Base-by-base conservation (phyloP, 75 land plant species). In the Larix kaempferi region DNA sequence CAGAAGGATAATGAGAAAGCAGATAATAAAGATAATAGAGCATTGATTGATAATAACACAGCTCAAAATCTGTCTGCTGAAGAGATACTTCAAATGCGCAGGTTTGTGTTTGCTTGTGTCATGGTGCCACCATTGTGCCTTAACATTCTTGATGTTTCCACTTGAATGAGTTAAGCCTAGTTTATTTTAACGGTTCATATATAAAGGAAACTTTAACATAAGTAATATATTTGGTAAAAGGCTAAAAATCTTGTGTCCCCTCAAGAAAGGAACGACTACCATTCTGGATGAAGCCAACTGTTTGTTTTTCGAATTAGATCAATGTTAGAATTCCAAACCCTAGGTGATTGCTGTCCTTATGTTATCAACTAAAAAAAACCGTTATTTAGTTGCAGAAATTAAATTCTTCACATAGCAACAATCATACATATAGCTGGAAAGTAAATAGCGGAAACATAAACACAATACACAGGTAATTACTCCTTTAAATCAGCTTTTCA, bases 1-100 rank as follows among this genome's bases (percentile, higher is more conserved):
- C 80, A 71, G 65, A 77, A 78, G 57, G 44, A 22, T 57, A 76
- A 67, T 52, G 69, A 72, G 37, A 76, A 78, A 15, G 84, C 71
- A 0, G 89, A 84, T 16, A 58, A 58, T 21, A 87, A 73, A 79
- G 99, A 97, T 57, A 97, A 97, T 66, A 73, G 99, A 71, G 73
- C 82, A 37, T 41, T 97, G 21, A 58, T 97, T 77, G 99, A 97
- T 60, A 86, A 97, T 78, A 97, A 97, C 74, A 92, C 85, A 22
- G 98, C 99, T 6, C 99, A 97, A 76, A 84, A 80, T 49, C 92
- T 97, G 16, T 89, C 93, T 67, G 85, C 94, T 59, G 94, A 91
- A 83, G 99, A 97, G 76, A 97, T 97, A 16, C 80, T 86, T 76
- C 80, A 61, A 76, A 85, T 97, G 99, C 87, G 92, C 63, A 91